A percentile compares a stretch with the other conserved stretches of the same genome.
Evolutionary conservation across 1,139 yeast species (phyloP).

Genomic region (Kurtzmaniella quercitrusa): DNA sequence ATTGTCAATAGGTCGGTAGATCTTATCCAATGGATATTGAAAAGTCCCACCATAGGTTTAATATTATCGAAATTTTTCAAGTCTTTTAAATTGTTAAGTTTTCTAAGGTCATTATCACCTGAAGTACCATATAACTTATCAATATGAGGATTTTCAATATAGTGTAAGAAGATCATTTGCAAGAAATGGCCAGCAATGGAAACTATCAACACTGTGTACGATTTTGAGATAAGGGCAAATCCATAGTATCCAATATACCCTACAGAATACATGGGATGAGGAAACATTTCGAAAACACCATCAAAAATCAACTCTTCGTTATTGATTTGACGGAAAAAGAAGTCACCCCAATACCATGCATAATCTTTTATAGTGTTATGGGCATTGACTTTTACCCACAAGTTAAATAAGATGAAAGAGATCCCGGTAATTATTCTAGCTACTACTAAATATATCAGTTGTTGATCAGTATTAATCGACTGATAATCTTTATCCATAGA

Average conservation of each 20-base stretch:
- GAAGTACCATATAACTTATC: slow-evolving; percentile 69
- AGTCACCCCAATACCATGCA: slow-evolving; percentile 97
- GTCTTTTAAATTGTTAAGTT: slow-evolving; percentile 38
- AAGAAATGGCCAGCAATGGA: slow-evolving; percentile 75
- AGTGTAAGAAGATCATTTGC: slow-evolving; percentile 73
- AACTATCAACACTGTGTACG: slow-evolving; percentile 66
- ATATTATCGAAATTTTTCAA: slow-evolving; percentile 44
- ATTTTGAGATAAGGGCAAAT: slow-evolving; percentile 71
- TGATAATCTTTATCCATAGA: slow-evolving; percentile 39
- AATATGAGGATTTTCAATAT: slow-evolving; percentile 84
- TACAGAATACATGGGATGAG: slow-evolving; percentile 91
- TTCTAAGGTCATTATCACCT: slow-evolving; percentile 33
- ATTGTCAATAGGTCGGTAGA: slow-evolving; percentile 61
- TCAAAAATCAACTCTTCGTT: slow-evolving; percentile 78
- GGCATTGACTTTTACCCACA: slow-evolving; percentile 87
- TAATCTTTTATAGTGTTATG: slow-evolving; percentile 86
- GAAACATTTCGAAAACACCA: slow-evolving; percentile 88
- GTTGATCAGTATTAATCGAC: slow-evolving; percentile 25
- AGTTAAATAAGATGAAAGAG: slow-evolving; percentile 59
- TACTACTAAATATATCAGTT: slow-evolving; percentile 32
- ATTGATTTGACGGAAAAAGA: slow-evolving; percentile 74
- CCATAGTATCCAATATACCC: slow-evolving; percentile 91
- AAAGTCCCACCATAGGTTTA: slow-evolving; percentile 60
- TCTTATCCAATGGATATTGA: slow-evolving; percentile 64
- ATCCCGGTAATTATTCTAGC: slow-evolving; percentile 41